Base-by-base conservation (phyloP, 2,329 filamentous ascomycete genomes). In the Coleophoma cylindrospora region DNA sequence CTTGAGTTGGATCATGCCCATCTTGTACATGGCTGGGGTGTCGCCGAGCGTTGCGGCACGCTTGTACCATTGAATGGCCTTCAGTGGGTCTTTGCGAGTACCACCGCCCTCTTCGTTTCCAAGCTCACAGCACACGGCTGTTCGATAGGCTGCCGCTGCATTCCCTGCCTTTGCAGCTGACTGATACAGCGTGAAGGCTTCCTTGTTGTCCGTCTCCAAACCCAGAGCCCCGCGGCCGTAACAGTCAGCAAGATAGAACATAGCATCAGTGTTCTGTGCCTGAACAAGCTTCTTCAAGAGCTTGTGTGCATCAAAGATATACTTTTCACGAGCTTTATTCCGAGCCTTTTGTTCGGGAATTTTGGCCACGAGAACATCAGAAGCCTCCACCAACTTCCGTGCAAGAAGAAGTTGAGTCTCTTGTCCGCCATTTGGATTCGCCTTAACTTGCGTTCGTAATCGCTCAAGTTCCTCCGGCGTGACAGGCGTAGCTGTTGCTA, bases 41-140 rank as follows among this genome's bases (percentile, higher is more conserved):
- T 99, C 92, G 3, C 94, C 92, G 3, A 97, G 76, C 12, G 87
- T 86, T 11, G 94, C 92, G 7, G 94, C 91, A 40, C 91, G 87
- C 66, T 92, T 91, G 69, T 99, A 99, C 94, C 94, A 99, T 67
- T 97, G 92, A 17, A 97, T 91, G 1, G 94, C 92, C 70, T 97
- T 97, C 57, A 92, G 71, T 1, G 90, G 89, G 63, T 99, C 94
- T 60, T 87, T 88, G 51, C 89, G 84, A 1, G 94, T 97, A 21
- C 94, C 94, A 47, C 94, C 94, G 32, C 91, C 92, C 61, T 95
- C 91, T 64, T 97, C 92, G 50, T 91, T 84, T 3, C 94, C 94
- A 61, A 99, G 90, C 67, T 99, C 94, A 64, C 94, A 97, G 72
- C 94, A 99, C 0, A 99, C 92, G 0, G 94, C 94, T 22, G 94